Conservation (phyloP, 257 asterid species). For the Fraxinus excelsior region DNA sequence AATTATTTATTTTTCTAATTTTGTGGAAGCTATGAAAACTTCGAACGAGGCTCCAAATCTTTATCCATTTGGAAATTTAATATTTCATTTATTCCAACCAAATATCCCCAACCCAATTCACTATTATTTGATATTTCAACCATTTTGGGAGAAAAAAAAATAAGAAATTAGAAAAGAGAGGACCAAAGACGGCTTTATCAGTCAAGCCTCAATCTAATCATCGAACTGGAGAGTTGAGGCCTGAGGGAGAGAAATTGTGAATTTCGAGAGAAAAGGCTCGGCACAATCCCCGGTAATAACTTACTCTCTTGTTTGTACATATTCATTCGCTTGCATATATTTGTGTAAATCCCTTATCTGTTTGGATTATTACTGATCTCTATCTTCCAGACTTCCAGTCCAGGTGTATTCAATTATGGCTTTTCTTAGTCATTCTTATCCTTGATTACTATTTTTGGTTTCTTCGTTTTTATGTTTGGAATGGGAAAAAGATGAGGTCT, state of each 20-base stretch:
- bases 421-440: constrained; percentile 5
- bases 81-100: too few species aligned
- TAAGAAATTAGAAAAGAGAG: constrained; percentile 31
- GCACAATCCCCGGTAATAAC: constrained; percentile 54
- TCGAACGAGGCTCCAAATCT: too few species aligned
- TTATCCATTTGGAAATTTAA: too few species aligned
- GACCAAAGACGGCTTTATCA: constrained; percentile 55
- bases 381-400: constrained; percentile 15
- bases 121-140: background rate
- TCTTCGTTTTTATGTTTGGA: background rate
- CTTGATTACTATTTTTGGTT: background rate
- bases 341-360: constrained; percentile 16
- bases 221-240: background rate
- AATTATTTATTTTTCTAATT: too few species aligned
- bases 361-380: background rate
- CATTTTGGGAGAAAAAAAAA: background rate
- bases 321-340: background rate
- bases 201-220: constrained; percentile 23
- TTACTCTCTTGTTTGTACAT: background rate
- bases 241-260: constrained; percentile 38
- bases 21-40: too few species aligned
- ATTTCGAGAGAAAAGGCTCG: constrained; percentile 48
- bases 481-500: background rate
- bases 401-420: constrained; percentile 18
- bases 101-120: too few species aligned